These are phyloP conservation scores for Scheffersomyces insectosa DNA, from an alignment of 1,139 yeast genomes.

Conservation along the genomic window DNA sequence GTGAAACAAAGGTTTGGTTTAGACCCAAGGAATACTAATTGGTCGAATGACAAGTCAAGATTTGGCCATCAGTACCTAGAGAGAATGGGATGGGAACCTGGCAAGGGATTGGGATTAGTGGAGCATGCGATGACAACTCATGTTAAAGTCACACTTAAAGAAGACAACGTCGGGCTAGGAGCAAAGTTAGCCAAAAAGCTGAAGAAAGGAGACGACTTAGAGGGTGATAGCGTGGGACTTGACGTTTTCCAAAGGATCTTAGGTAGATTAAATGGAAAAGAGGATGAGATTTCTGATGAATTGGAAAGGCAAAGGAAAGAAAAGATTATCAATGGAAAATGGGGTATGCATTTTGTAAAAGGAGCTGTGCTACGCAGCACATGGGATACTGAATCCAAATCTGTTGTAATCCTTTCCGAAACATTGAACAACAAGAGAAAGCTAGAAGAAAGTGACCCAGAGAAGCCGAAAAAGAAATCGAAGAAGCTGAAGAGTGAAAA, in stretches of 20 bases:
- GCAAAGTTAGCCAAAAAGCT: constrained; percentile 65
- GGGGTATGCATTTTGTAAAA: constrained; percentile 84
- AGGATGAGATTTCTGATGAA: constrained; percentile 56
- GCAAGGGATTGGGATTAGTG: constrained; percentile 78
- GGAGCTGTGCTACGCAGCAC: constrained; percentile 86
- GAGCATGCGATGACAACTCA: constrained; percentile 70
- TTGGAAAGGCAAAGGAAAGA: constrained; percentile 68
- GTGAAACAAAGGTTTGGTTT: constrained; percentile 83
- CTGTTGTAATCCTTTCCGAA: constrained; percentile 4
- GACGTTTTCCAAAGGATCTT: constrained; percentile 90
- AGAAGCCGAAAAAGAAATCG: constrained; percentile 24
- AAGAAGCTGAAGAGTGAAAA: constrained; percentile 27
- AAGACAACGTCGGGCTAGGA: constrained; percentile 84
- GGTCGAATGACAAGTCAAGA: constrained; percentile 85
- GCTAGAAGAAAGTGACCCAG: constrained; percentile 9
- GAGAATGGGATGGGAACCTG: constrained; percentile 90
- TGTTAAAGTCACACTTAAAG: constrained; percentile 77
- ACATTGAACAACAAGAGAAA: constrained; percentile 7
- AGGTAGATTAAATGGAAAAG: constrained; percentile 83
- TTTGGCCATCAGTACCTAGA: constrained; percentile 88
- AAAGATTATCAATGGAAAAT: constrained; percentile 69
- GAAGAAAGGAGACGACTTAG: constrained; percentile 56
- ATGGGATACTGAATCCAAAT: constrained; percentile 67
- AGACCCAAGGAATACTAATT: constrained; percentile 91
- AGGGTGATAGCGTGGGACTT: constrained; percentile 85